Base-by-base conservation (phyloP, 2,329 filamentous ascomycete genomes). In the Colletotrichum neosansevieriae region DNA sequence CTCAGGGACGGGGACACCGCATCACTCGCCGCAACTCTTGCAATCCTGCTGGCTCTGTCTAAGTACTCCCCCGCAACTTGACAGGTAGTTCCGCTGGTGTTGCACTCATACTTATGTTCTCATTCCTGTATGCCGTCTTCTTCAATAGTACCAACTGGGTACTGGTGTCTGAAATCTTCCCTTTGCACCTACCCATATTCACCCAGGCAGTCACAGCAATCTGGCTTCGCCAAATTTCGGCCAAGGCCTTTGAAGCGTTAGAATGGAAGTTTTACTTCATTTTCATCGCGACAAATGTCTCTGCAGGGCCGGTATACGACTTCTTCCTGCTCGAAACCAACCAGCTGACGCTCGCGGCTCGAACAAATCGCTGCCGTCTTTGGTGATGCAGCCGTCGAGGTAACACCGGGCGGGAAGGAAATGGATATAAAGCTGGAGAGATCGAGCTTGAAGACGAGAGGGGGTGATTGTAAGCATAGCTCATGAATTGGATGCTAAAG, bases 361-460 rank as follows among this genome's bases (percentile, higher is more conserved):
- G 29, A 51, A 11, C 49, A 17, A 1, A 36, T 51, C 2, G 49
- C 49, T 12, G 49, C 29, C 0, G n/a, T 34, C 9, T 34, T 51
- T 17, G 49, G 49, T 34, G 49, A 51, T 3, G 29, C 49, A 24
- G 49, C 49, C 5, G 49, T 51, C 5, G 24, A 51, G 9, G 49
- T 13, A 32, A 51, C 3, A 0, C 4, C 32, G 0, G 1, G 9
- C 0, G 15, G 19, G 2, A 34, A 51, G 1, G 2, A 7, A 13
- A 10, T 34, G 4, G 24, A 34, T 1, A 24, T 0, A 32, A 34
- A 6, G 0, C 0, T 0, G 15, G 29, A 6, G 15, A 9, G 5
- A 17, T 51, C 11, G 29, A 51, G 2, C 24, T 51, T 34, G 49
- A 51, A 15, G 10, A 51, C 15, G 24, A 50, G 12, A 12, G 2